phyloP scores from a whole-genome alignment of 2,329 filamentous ascomycete genomes.

The Didymella lethalis region DNA sequence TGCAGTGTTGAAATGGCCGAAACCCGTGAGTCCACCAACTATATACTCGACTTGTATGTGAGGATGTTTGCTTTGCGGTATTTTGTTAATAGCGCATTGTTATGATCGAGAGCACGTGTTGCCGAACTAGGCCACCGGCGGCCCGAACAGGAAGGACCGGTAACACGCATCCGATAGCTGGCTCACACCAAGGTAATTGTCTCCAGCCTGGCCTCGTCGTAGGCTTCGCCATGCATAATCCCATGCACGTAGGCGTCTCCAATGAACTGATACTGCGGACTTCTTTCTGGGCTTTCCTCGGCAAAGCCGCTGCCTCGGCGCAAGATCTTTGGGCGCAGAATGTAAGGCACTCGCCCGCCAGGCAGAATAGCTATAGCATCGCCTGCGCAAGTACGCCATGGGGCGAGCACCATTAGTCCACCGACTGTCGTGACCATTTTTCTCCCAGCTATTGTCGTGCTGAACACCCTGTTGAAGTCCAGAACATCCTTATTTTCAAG shows the following conservation, averaged over 20 bases:
- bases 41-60: not conserved
- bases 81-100: not conserved
- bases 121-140: not conserved
- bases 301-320: not conserved
- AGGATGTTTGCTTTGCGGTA: not conserved
- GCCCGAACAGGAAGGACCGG: not conserved
- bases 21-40: not conserved
- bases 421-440: not conserved
- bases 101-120: not conserved
- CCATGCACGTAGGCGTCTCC: constrained; percentile 6
- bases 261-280: not conserved
- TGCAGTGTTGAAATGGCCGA: not conserved
- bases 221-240: constrained; percentile 1
- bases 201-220: not conserved
- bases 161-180: not conserved
- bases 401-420: not conserved
- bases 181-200: not conserved
- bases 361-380: constrained; percentile 1
- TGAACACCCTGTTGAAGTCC: not conserved
- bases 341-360: constrained; percentile 7
- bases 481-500: not conserved
- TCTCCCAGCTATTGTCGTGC: not conserved
- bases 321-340: not conserved
- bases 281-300: not conserved
- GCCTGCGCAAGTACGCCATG: not conserved